Evolutionary conservation across 345 rosid species (phyloP).

Genomic region (Eucalyptus grandis): DNA sequence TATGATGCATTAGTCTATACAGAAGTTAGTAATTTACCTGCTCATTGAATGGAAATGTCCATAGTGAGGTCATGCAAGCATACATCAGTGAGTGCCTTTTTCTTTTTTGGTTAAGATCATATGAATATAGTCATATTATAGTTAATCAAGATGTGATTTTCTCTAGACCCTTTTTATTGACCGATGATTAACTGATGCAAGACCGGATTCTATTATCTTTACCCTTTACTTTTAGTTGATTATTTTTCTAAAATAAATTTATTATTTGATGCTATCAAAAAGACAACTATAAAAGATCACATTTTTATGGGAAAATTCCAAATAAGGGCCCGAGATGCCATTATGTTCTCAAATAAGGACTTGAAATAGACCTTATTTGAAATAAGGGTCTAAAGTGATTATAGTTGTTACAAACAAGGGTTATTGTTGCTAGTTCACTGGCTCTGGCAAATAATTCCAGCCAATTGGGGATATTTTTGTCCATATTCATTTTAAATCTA

Average conservation of each 20-base stretch:
- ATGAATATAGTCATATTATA: background rate
- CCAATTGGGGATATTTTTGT: too few species aligned
- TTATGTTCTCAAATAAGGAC: too few species aligned
- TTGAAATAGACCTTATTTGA: too few species aligned
- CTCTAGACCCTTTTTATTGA: background rate
- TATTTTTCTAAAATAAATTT: background rate
- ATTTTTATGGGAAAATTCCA: too few species aligned
- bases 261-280: background rate
- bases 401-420: too few species aligned
- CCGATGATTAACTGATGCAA: background rate
- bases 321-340: accelerated
- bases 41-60: background rate
- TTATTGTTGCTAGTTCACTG: accelerated
- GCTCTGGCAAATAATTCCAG: accelerated
- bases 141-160: background rate
- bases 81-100: background rate
- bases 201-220: background rate
- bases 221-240: background rate
- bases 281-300: background rate
- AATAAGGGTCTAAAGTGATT: too few species aligned
- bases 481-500: too few species aligned
- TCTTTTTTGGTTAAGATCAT: background rate
- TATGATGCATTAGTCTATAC: background rate
- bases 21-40: background rate
- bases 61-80: background rate